These are phyloP conservation scores for Camellia granthamiana DNA, from an alignment of 148 eudicot species.

Conservation along the genomic window DNA sequence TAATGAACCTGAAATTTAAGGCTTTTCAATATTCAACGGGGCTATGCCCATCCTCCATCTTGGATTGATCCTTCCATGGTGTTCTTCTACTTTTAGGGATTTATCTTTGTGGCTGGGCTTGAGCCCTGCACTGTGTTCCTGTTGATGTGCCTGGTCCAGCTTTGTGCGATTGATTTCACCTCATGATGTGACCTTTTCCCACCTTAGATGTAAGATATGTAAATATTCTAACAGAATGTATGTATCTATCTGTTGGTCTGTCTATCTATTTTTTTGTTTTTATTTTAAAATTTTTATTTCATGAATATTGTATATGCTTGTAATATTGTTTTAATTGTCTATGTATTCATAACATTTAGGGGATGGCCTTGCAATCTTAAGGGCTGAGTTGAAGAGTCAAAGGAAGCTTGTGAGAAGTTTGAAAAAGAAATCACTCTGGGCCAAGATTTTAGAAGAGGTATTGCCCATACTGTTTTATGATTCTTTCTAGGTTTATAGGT, in stretches of 20 bases:
- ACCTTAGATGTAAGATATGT: not conserved
- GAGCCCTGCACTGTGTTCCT: not conserved
- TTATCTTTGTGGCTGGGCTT: not conserved
- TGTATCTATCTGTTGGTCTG: not conserved
- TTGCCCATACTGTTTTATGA: conserved; percentile 9
- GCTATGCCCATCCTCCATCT: not conserved
- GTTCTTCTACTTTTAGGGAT: not conserved
- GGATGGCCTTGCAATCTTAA: conserved; percentile 76
- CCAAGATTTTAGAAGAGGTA: conserved; percentile 95
- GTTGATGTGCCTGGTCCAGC: not conserved
- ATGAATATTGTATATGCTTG: conserved; percentile 3
- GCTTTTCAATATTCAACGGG: not conserved
- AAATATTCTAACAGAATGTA: not conserved
- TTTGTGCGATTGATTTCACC: not conserved
- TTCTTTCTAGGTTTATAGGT: not conserved
- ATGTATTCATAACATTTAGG: conserved; percentile 43
- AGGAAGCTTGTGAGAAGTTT: conserved; percentile 87
- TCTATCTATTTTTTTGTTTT: not conserved
- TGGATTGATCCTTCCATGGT: not conserved
- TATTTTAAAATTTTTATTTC: not conserved
- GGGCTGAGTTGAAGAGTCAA: conserved; percentile 96
- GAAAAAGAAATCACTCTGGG: conserved; percentile 96
- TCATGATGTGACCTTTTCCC: not conserved
- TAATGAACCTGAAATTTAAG: not conserved
- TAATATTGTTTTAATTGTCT: not conserved